A percentile compares a stretch with the other conserved stretches of the same genome.
These are phyloP conservation scores for Yamadazyma nakazawae DNA, from an alignment of 805 yeast genomes.

Conservation along the genomic window DNA sequence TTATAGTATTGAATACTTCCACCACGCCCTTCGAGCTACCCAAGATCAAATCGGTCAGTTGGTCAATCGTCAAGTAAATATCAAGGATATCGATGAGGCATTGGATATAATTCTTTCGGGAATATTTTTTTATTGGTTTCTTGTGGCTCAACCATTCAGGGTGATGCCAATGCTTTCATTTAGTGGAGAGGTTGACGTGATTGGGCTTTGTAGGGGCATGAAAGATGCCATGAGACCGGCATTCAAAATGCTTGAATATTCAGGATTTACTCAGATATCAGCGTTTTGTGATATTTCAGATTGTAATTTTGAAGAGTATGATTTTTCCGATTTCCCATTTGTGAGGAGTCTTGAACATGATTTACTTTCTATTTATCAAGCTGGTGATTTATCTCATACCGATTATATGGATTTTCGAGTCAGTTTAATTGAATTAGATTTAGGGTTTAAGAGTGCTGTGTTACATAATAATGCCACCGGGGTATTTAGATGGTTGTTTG, in stretches of 20 bases:
- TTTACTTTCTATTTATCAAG: neutral
- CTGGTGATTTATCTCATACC: neutral
- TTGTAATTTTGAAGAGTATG: neutral
- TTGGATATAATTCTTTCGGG: constrained; percentile 20
- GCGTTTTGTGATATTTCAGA: constrained; percentile 3
- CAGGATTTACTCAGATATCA: neutral
- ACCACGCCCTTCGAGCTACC: constrained; percentile 15
- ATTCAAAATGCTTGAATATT: constrained; percentile 6
- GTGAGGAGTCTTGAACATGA: neutral
- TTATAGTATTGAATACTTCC: constrained; percentile 23
- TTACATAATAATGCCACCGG: constrained; percentile 20
- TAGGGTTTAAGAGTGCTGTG: neutral
- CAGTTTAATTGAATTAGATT: constrained; percentile 9
- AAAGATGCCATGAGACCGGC: constrained; percentile 8
- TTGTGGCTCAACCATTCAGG: constrained; percentile 26
- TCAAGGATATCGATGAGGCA: constrained; percentile 9
- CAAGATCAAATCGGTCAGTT: constrained; percentile 7
- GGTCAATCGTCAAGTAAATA: neutral
- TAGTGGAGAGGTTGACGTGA: constrained; percentile 18
- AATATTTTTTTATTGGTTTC: constrained; percentile 21
- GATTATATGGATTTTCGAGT: neutral
- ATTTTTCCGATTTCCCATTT: neutral
- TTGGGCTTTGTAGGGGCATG: constrained; percentile 20
- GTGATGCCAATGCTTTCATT: constrained; percentile 23
- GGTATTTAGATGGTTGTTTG: constrained; percentile 25